Evolutionary conservation across 2,329 filamentous ascomycete genomes (phyloP).

Genomic region (Colletotrichum chlorophyti): DNA sequence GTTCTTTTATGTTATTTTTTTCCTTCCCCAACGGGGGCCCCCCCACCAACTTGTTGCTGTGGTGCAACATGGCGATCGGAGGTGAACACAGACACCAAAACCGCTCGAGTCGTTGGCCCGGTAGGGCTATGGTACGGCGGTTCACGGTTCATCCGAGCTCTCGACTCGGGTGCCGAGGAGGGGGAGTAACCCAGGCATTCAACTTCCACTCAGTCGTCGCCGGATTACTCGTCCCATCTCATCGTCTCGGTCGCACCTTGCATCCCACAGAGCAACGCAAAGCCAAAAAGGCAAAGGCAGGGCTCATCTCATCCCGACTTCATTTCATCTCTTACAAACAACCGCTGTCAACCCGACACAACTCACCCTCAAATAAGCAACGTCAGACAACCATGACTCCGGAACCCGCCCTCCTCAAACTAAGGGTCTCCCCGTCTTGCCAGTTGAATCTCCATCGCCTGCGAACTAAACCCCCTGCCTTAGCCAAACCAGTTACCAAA

Average conservation of each 20-base stretch:
- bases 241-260: neutral
- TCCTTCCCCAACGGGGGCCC: too few relatives aligned
- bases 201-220: too few relatives aligned
- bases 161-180: too few relatives aligned
- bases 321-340: neutral
- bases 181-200: too few relatives aligned
- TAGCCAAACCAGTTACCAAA: conserved; percentile 15
- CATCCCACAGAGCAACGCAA: neutral
- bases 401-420: neutral
- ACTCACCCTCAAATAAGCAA: conserved; percentile 4
- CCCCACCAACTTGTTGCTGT: neutral
- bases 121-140: conserved; percentile 2
- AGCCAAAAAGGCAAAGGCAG: too few relatives aligned
- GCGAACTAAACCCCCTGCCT: neutral
- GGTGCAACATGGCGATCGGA: neutral
- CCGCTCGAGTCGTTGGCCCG: neutral
- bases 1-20: too few relatives aligned
- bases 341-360: neutral
- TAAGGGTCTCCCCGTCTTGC: neutral
- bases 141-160: neutral
- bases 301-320: neutral
- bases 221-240: too few relatives aligned
- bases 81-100: neutral
- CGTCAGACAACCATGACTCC: neutral
- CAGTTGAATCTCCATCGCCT: neutral